A percentile compares a stretch with the other conserved stretches of the same genome.
Conservation (phyloP, 2,329 filamentous ascomycete genomes). For the Colletotrichum cereale region DNA sequence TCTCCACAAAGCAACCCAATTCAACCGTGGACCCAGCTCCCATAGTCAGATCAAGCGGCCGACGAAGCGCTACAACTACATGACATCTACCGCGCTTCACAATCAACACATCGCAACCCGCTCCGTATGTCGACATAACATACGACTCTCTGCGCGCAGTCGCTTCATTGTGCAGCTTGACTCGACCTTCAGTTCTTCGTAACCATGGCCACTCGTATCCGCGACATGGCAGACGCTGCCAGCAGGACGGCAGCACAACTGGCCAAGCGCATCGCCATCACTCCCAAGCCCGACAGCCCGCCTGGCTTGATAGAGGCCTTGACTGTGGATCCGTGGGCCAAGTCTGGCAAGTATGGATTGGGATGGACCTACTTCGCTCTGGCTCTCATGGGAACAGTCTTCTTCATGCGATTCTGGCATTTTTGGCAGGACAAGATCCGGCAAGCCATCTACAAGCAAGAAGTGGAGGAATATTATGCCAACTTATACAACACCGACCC, state of each 20-base stretch:
- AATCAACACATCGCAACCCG: constrained; percentile 5
- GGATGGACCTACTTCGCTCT: constrained; percentile 92
- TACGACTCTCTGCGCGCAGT: constrained; percentile 44
- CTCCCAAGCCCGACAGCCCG: constrained; percentile 70
- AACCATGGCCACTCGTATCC: constrained; percentile 57
- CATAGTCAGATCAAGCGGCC: neutral
- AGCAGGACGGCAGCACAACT: constrained; percentile 54
- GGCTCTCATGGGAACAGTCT: constrained; percentile 75
- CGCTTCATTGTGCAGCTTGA: constrained; percentile 41
- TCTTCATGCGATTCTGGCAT: constrained; percentile 83
- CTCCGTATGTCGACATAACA: constrained; percentile 46
- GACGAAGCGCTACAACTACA: neutral
- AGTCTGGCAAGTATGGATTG: constrained; percentile 86
- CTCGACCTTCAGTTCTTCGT: constrained; percentile 41
- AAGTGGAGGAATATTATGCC: constrained; percentile 75
- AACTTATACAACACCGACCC: constrained; percentile 64
- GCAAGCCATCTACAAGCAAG: constrained; percentile 88
- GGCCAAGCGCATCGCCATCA: constrained; percentile 70
- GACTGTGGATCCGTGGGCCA: constrained; percentile 81
- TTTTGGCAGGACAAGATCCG: constrained; percentile 94
- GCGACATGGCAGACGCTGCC: constrained; percentile 50
- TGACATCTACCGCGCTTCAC: neutral
- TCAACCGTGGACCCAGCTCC: neutral
- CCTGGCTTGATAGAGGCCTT: constrained; percentile 72
- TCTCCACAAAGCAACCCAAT: neutral